Base-by-base conservation (phyloP, 257 asterid species). In the Voacanga thouarsii region DNA sequence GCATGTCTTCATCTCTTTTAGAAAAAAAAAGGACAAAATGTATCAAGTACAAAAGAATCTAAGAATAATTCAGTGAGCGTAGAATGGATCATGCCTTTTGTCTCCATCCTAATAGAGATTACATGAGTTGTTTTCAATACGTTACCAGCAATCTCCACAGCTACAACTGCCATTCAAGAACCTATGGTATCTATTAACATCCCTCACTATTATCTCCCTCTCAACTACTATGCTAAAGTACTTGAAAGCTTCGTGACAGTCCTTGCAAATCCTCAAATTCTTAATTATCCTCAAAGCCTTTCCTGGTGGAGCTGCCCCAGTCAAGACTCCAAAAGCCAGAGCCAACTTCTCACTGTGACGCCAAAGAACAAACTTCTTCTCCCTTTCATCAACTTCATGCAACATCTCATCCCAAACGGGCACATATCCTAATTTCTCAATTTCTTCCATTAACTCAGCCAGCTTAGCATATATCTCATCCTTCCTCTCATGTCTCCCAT, bases 291-390 rank as follows among this genome's bases (percentile, higher is more conserved):
- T 82, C 86, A 89, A 61, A 2, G 91, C 85, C 88, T 93, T 93
- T 63, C 97, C 93, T 10, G 77, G 84, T 5, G 95, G 90, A 24
- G 86, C 84, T 43, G 89, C 90, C 45, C 95, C 92, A 12, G 80
- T 72, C 91, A 93, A 82, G 68, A 92, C 77, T 18, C 92, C 95
- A 37, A 89, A 93, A 15, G 96, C 93, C 83, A 89, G 77, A 0
- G 97, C 97, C 84, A 94, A 43, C 85, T 91, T 92, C 79, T 94
- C 94, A 68, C 94, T 88, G 37, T 94, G 97, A 66, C 59, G 60
- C 90, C 88, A 83, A 74, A 92, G 90, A 70, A 80, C 77, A 77
- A 82, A 90, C 80, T 87, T 79, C 84, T 85, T 92, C 79, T 82
- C 89, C 37, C 84, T 82, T 81, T 86, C 87, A 24, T 82, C 88